Percentiles rank a stretch among this genome's conserved stretches.
Evolutionary conservation across 495 filamentous ascomycete genomes (phyloP).

Genomic region (Filosporella fistucella): DNA sequence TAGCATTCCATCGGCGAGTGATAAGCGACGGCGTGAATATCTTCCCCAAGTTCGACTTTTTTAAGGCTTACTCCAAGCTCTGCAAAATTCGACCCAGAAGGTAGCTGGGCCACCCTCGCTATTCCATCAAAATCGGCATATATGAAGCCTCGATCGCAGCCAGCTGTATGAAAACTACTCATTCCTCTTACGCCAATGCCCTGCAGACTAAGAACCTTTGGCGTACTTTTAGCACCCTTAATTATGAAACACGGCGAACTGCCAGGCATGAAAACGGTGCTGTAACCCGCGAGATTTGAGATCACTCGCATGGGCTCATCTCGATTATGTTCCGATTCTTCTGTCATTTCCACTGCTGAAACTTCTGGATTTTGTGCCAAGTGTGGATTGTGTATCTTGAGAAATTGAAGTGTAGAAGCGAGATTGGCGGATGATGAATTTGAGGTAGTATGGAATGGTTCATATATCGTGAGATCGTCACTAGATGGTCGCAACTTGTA

Average conservation of each 20-base stretch:
- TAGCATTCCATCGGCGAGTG: slow-evolving; percentile 71
- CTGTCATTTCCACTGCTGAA: slow-evolving; percentile 16
- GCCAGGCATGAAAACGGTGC: slow-evolving; percentile 76
- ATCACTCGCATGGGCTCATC: slow-evolving; percentile 24
- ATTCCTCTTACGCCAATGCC: slow-evolving; percentile 60
- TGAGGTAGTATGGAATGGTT: slow-evolving; percentile 57
- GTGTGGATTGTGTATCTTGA: slow-evolving; percentile 64
- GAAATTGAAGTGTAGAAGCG: slow-evolving; percentile 57
- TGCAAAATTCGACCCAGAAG: slow-evolving; percentile 53
- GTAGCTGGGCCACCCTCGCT: slow-evolving; percentile 64
- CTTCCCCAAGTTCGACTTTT: slow-evolving; percentile 63
- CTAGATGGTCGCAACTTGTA: slow-evolving; percentile 66
- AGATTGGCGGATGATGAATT: slow-evolving; percentile 24
- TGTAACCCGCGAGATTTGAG: slow-evolving; percentile 65
- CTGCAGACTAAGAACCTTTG: slow-evolving; percentile 67
- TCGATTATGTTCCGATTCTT: slow-evolving; percentile 5
- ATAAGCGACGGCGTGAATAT: slow-evolving; percentile 70
- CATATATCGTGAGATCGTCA: slow-evolving; percentile 84
- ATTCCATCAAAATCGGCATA: slow-evolving; percentile 66
- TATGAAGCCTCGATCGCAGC: slow-evolving; percentile 76
- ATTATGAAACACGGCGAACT: slow-evolving; percentile 72
- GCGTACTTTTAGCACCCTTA: slow-evolving; percentile 67
- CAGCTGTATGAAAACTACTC: slow-evolving; percentile 64
- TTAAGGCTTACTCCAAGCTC: slow-evolving; percentile 66
- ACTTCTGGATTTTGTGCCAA: slow-evolving; percentile 48